Conservation (phyloP, 1,284 basidiomycete species). For the Stygiomarasmius scandens region DNA sequence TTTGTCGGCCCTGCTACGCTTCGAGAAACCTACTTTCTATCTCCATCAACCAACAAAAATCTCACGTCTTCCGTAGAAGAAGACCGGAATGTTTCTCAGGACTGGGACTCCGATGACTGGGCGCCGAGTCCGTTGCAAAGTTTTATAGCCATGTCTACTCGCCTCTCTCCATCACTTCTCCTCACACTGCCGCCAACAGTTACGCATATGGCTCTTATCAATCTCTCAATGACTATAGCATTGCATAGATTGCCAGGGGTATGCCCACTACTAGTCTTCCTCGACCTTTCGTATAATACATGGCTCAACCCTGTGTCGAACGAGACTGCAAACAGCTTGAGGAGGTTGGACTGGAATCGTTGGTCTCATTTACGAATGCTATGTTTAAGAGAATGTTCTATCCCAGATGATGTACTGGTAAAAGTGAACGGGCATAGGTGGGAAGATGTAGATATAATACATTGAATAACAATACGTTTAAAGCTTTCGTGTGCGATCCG, state of each 20-base stretch:
- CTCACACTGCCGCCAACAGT: conserved; percentile 35
- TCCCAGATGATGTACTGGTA: conserved; percentile 40
- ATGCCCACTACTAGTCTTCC: conserved; percentile 62
- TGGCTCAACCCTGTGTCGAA: conserved; percentile 47
- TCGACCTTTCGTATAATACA: conserved; percentile 69
- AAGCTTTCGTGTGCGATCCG: conserved; percentile 3
- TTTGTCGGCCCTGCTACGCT: conserved; percentile 58
- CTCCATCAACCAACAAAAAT: neutral
- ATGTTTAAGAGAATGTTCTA: conserved; percentile 53
- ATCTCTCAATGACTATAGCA: conserved; percentile 42
- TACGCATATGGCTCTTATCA: conserved; percentile 47
- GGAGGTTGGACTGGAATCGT: conserved; percentile 56
- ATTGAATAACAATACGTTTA: conserved; percentile 23
- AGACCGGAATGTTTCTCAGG: neutral
- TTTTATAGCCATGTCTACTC: conserved; percentile 40
- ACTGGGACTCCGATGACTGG: conserved; percentile 38
- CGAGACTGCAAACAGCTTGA: conserved; percentile 41
- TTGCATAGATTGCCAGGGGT: conserved; percentile 57
- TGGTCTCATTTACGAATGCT: conserved; percentile 55
- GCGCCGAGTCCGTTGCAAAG: conserved; percentile 38
- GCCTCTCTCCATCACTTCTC: conserved; percentile 35
- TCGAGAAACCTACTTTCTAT: conserved; percentile 43
- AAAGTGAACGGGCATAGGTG: conserved; percentile 62
- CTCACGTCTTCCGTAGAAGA: neutral
- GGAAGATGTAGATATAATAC: conserved; percentile 60